These are phyloP conservation scores for Alternaria sp. DNA, from an alignment of 2,329 filamentous ascomycete species.

Conservation along the genomic window DNA sequence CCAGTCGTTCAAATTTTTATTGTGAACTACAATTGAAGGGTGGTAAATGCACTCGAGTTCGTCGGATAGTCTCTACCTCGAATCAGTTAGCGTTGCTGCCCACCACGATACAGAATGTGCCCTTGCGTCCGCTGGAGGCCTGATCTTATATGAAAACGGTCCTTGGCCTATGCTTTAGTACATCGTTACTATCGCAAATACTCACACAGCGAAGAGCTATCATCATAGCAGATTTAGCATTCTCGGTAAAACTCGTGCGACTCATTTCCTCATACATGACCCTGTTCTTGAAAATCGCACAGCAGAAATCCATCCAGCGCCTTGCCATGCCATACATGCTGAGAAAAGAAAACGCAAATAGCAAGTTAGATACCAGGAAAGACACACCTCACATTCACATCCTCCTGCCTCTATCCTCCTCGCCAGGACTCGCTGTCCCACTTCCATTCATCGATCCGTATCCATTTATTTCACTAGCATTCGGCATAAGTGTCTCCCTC, in stretches of 20 bases:
- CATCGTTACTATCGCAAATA: background rate
- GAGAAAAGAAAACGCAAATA: background rate
- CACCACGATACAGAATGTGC: too few species aligned
- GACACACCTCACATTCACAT: slow-evolving; percentile 4
- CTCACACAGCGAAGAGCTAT: background rate
- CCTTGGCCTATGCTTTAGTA: too few species aligned
- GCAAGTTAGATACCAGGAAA: background rate
- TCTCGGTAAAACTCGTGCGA: too few species aligned
- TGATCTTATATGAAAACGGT: too few species aligned
- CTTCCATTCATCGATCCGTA: slow-evolving; percentile 33
- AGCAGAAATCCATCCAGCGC: slow-evolving; percentile 10
- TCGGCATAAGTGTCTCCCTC: slow-evolving; percentile 48
- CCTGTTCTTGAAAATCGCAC: too few species aligned
- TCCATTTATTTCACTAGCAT: slow-evolving; percentile 31
- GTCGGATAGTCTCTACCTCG: too few species aligned
- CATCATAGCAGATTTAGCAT: too few species aligned
- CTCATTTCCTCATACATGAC: background rate
- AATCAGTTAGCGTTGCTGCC: too few species aligned
- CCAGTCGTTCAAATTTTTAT: too few species aligned
- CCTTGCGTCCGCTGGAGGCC: too few species aligned
- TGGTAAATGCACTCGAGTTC: too few species aligned
- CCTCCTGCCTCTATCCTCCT: slow-evolving; percentile 32
- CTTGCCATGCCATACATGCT: slow-evolving; percentile 15
- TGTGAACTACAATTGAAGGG: too few species aligned
- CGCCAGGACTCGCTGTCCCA: slow-evolving; percentile 18